Base-by-base conservation (phyloP, 495 filamentous ascomycete genomes). In the Neurospora sp. region DNA sequence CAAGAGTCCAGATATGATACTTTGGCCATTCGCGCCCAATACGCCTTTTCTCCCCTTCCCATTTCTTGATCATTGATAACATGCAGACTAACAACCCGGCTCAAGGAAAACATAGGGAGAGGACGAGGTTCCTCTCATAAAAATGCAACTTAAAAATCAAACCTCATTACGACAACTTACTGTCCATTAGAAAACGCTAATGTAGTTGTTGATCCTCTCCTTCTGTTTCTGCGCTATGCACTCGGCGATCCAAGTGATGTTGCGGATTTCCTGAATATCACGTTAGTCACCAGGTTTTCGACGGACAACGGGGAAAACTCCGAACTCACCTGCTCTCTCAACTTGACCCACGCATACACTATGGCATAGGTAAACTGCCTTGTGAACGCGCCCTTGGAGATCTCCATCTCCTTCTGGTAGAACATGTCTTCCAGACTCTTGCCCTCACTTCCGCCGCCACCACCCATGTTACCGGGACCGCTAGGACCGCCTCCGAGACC, bases 161-260 rank as follows among this genome's bases (percentile, higher is more conserved):
- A 72, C 27, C 72, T 70, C 41, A 69, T 38, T 70, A 70, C 18
- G 31, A 35, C 20, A 40, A 35, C 38, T 31, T 20, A 3, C n/a
- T 42, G 6, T n/a, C 40, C 71, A 73, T 85, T 68, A 85, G 78
- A 98, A 97, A 73, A 98, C 94, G 83, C 94, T 97, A 79, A 99
- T 98, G 82, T 97, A 99, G 81, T 98, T 99, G 76, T 91, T 90
- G 79, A 99, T 98, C 81, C 96, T 89, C 82, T 99, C 96, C 85
- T 98, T 99, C 86, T 99, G 96, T 85, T 97, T 97, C 83, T 99
- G 96, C 68, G 96, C 96, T 89, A 99, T 99, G 84, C 96, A 99
- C 82, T 99, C 96, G 9, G 96, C 90, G 79, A 99, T 99, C 96
- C 96, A 99, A 68, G 95, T 98, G 78, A 99, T 96, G 79, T 99